Evolutionary conservation across 805 yeast species (phyloP).

Genomic region (Saccharomycopsis microspora): DNA sequence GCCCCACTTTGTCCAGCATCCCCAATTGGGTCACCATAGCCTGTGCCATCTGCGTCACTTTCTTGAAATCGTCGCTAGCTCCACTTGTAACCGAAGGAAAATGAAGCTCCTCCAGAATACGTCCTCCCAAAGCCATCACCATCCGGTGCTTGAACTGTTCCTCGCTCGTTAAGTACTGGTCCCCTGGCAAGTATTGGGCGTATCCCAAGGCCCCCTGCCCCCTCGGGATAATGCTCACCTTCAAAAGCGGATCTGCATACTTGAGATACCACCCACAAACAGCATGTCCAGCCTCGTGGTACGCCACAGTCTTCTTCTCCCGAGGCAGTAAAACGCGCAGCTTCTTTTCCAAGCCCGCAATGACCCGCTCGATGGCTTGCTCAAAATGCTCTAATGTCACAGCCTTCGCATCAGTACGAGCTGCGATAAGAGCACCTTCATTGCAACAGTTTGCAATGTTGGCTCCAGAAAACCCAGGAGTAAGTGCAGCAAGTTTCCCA

Average conservation of each 20-base stretch:
- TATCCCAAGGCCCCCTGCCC: constrained; percentile 97
- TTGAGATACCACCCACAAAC: constrained; percentile 94
- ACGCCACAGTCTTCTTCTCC: constrained; percentile 86
- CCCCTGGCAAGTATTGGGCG: constrained; percentile 95
- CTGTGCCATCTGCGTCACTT: constrained; percentile 88
- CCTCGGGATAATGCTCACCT: constrained; percentile 93
- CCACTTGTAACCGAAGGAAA: constrained; percentile 92
- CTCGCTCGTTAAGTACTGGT: constrained; percentile 65
- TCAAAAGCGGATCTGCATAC: constrained; percentile 85
- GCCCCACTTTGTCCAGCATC: constrained; percentile 83
- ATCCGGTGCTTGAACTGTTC: constrained; percentile 78
- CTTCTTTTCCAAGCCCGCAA: constrained; percentile 92
- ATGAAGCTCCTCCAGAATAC: constrained; percentile 91
- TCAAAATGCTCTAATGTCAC: constrained; percentile 81
- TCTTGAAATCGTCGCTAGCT: constrained; percentile 92
- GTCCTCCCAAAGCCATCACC: constrained; percentile 96
- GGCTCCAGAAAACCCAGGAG: constrained; percentile 98
- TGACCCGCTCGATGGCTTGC: constrained; percentile 92
- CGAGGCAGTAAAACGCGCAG: constrained; percentile 72
- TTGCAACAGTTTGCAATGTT: constrained; percentile 96
- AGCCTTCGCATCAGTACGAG: constrained; percentile 60
- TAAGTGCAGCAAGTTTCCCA: constrained; percentile 86
- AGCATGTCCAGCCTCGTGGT: constrained; percentile 99
- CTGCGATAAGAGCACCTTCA: constrained; percentile 96
- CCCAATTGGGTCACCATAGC: constrained; percentile 90